Base-by-base conservation (phyloP, 2,329 filamentous ascomycete genomes). In the Monilinia fructigena region DNA sequence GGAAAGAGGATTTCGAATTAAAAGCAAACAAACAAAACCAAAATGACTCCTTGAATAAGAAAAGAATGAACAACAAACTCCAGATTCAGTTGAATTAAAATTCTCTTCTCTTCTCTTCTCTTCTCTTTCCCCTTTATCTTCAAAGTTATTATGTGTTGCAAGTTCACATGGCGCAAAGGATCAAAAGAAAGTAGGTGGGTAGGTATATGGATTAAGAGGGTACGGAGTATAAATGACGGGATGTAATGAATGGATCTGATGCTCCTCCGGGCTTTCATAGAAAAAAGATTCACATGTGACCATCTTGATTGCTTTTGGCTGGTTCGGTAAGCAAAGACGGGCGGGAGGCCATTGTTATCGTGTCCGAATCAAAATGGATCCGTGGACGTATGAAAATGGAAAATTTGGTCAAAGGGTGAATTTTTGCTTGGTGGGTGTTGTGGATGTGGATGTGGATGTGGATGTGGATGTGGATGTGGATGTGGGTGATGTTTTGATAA, bases 241-340 rank as follows among this genome's bases (percentile, higher is more conserved):
- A 42, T 35, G 40, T 42, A 2, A 42, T 42, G 2, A 4, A 6
- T 18, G n/a, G 31, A 35, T 35, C 28, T 28, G 31, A 6, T 35
- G 31, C 31, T 35, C 7, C 31, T 35, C 31, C 31, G 31, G 4
- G 7, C 31, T 35, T 2, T 59, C 26, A 23, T 47, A 16, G 56
- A 23, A 59, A 59, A 59, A 47, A 26, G 42, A 48, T 59, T 59
- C 56, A 48, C 56, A 59, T 59, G 56, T 59, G 56, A 59, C 56
- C 56, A 59, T 48, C 56, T 48, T 59, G 56, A 12, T 35, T 35
- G 56, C 42, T 59, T 59, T 28, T 59, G 56, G 56, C 56, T 48
- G 56, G 56, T n/a, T 59, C 56, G 56, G 56, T 23, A 59, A 59
- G 26, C 4, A 31, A 45, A 47, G 47, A 35, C 31, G 28, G 28